phyloP scores from a whole-genome alignment of 1,139 yeast genomes.

The Kurtzmaniella quercitrusa region DNA sequence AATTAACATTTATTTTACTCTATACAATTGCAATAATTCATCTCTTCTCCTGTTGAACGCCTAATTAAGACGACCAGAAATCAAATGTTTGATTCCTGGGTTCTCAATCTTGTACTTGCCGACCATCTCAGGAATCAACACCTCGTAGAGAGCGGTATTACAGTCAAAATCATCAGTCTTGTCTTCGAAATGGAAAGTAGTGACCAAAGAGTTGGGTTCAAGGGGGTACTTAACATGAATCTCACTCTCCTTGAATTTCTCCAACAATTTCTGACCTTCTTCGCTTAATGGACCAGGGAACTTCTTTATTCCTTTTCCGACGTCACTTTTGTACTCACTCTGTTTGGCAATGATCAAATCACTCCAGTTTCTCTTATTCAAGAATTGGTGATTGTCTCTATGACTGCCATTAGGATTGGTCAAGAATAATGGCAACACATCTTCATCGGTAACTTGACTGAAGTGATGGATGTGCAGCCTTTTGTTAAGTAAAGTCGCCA shows the following conservation, averaged over 20 bases:
- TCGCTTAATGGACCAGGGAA: conserved; percentile 28
- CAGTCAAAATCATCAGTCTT: conserved; percentile 50
- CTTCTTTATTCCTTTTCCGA: conserved; percentile 15
- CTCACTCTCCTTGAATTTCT: conserved; percentile 12
- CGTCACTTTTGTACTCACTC: conserved; percentile 22
- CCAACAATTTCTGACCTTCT: conserved; percentile 9
- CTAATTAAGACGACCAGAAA: not conserved
- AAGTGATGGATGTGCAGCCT: conserved; percentile 69
- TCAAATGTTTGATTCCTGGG: conserved; percentile 33
- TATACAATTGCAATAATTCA: not conserved
- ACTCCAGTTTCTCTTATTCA: conserved; percentile 80
- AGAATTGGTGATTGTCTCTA: conserved; percentile 55
- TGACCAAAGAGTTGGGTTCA: conserved; percentile 54
- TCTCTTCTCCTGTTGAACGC: not conserved
- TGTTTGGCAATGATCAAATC: conserved; percentile 40
- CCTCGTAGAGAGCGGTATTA: conserved; percentile 60
- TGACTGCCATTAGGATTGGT: conserved; percentile 55
- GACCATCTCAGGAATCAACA: conserved; percentile 61
- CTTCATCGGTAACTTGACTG: conserved; percentile 66
- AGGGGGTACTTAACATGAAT: conserved; percentile 46
- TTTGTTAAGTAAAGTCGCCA: conserved; percentile 65
- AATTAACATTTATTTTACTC: not conserved
- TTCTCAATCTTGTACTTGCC: conserved; percentile 31
- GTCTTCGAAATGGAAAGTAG: conserved; percentile 70
- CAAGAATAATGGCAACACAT: conserved; percentile 67